Evolutionary conservation across 768 basidiomycete species (phyloP), one percentile per base, ranked within the genome.

Genomic region (Melanogaster broomeanus): DNA sequence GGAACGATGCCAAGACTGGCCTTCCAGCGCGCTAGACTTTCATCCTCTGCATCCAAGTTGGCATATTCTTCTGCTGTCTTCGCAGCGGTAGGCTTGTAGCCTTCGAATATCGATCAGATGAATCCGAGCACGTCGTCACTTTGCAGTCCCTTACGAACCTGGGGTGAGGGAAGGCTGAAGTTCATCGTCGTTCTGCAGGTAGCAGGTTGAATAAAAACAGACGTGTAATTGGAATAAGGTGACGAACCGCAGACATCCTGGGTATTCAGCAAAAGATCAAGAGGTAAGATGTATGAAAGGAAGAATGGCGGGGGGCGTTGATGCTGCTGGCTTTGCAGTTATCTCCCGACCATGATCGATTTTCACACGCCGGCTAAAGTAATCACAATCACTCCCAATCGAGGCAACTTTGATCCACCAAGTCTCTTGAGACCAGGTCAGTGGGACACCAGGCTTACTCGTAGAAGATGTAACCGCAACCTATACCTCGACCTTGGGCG

Each of bases 1-100:
- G 83, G 78, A 45, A 81, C 78, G 53, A 98, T 84, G 47, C 96
- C 96, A 24, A 98, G 79, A 47, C 87, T 93, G 34, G 91, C 92
- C 69, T 98, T 98, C 96, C 96, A 98, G 57, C 93, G 85, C 28
- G 88, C 85, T 61, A 98, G 80, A 68, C 90, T 93, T 72, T 97
- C 95, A 67, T 98, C 95, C 55, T 89, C 78, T 27, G 88, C 85
- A 72, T 97, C 95, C 39, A 96, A 82, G 34, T 85, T 72, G 22
- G 90, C 88, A 40, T 92, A 90, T 67, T 95, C 91, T 22, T 90
- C 91, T 12, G 88, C 73, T 40, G 79, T 77, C 75, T 90, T 90
- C 28, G 77, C 80, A 51, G 78, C 83, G 31, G 74, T 66, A 33
- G 81, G 81, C 70, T 87, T 92, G 77, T 92, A 93, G 51, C 90